Percentiles rank a stretch among this genome's conserved stretches.
Evolutionary conservation across 495 filamentous ascomycete genomes (phyloP).

Genomic region (Xylaria curta): DNA sequence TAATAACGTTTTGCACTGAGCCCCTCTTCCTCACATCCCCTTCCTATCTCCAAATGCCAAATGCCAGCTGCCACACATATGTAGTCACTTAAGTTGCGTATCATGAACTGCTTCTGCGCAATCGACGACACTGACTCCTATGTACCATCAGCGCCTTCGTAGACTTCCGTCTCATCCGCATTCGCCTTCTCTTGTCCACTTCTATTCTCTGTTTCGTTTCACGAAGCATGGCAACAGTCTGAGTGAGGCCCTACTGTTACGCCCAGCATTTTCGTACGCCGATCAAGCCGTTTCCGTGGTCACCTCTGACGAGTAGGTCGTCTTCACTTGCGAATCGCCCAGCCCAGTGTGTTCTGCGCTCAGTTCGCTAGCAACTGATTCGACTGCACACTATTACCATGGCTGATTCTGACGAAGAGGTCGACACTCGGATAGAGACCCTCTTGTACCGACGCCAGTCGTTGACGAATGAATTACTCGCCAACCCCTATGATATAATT

Average conservation of each 20-base stretch:
- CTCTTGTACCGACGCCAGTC: slow-evolving; percentile 54
- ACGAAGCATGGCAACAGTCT: not conserved
- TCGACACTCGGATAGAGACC: slow-evolving; percentile 41
- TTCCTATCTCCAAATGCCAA: slow-evolving; percentile 11
- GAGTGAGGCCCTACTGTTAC: not conserved
- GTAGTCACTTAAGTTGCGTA: slow-evolving; percentile 19
- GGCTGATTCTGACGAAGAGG: slow-evolving; percentile 51
- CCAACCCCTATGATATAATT: slow-evolving; percentile 77
- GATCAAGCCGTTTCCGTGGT: not conserved
- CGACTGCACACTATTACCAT: slow-evolving; percentile 30
- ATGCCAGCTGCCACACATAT: slow-evolving; percentile 22
- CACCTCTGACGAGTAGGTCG: not conserved
- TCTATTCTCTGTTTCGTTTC: slow-evolving; percentile 5
- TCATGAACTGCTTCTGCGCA: slow-evolving; percentile 9
- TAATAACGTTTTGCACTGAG: slow-evolving; percentile 3
- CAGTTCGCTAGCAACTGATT: slow-evolving; percentile 8
- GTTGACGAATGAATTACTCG: slow-evolving; percentile 55
- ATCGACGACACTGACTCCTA: slow-evolving; percentile 19
- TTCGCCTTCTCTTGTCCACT: slow-evolving; percentile 3
- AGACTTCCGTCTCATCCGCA: not conserved
- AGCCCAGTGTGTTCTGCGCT: slow-evolving; percentile 8
- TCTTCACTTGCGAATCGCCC: not conserved
- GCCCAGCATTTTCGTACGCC: not conserved
- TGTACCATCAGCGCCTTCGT: slow-evolving; percentile 4
- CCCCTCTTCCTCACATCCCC: not conserved